Evolutionary conservation across 805 yeast species (phyloP), one percentile per base, ranked within the genome.

Genomic region (Wickerhamiella slavikovae): DNA sequence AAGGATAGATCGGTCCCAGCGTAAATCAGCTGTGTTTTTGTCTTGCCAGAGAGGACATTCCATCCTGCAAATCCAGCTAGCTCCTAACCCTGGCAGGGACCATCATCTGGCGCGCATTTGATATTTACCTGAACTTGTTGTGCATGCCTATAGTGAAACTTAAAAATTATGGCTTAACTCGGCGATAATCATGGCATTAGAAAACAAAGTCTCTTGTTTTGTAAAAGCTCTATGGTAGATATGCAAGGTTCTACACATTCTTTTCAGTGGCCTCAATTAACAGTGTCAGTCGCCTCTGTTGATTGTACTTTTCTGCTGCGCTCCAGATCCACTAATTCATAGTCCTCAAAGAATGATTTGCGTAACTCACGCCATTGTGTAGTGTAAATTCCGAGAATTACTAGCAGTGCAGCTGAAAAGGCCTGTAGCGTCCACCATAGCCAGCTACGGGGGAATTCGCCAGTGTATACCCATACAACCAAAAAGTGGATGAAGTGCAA

Each of bases 291-390:
- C n/a, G n/a, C n/a, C n/a, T n/a, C n/a, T n/a, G n/a, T n/a, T n/a
- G n/a, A n/a, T n/a, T n/a, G n/a, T n/a, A n/a, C n/a, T n/a, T n/a
- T n/a, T n/a, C n/a, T n/a, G n/a, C n/a, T n/a, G 18, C 28, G 17
- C 18, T 21, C 30, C 4, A 43, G 30, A 21, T 40, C 48, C 12
- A 32, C 49, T 30, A 43, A 29, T 20, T 83, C 79, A 34, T 38
- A 44, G 29, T 44, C 48, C 30, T 82, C 92, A 41, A 89, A 85
- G 45, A 89, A 85, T 0, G 93, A 78, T 23, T 78, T 77, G 43
- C 83, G 63, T 31, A 85, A 57, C 48, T 85, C 98, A 39, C 72
- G 69, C 94, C 95, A 83, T 40, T 93, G 66, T 0, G 93, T 69
- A 12, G 82, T 68, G 67, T 85, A 85, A 0, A 93, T 79, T 0